Base-by-base conservation (phyloP, 2,329 filamentous ascomycete species). In the Aspergillus vadensis region DNA sequence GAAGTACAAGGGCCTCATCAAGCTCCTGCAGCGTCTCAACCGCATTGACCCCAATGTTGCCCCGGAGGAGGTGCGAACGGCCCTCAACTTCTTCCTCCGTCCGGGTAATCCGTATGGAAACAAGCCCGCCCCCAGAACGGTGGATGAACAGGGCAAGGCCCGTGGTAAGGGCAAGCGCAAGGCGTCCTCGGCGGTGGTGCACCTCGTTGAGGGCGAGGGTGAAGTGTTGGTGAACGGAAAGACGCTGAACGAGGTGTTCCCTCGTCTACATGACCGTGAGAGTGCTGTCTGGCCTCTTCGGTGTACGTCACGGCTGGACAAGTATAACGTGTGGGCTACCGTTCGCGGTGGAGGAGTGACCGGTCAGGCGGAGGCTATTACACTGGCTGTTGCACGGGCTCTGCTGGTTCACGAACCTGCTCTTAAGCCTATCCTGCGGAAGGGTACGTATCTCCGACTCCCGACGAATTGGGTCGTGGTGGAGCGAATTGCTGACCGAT, bases 291-390 rank as follows among this genome's bases (percentile, higher is more conserved):
- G 94, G 94, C 88, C 94, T 7, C 79, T 99, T 71, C 92, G 93
- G 71, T 85, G 87, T 53, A 96, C 92, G 23, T 83, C 90, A 47
- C 84, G 95, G 65, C 79, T 96, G 65, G 92, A 97, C 82, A 98
- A 97, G 78, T 99, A 99, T 82, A 99, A 99, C 72, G 87, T 97
- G 3, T 99, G 92, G 88, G 93, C 89, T 56, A 79, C 91, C 53
- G 91, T 92, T 3, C 83, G 85, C 61, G 95, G 95, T 58, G 95
- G 95, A 67, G 95, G 95, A 69, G 90, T 91, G 51, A 99, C 95
- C 53, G 95, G 95, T 2, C 96, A 99, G 79, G 94, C 95, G 7
- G 95, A 99, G 79, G 93, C 95, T 36, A 85, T 98, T 71, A 96
- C 94, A 44, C 79, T 99, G 78, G 95, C 91, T 19, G 85, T 98